Conservation (phyloP, 2,329 filamentous ascomycete species). For the Diaporthe caulivora region DNA sequence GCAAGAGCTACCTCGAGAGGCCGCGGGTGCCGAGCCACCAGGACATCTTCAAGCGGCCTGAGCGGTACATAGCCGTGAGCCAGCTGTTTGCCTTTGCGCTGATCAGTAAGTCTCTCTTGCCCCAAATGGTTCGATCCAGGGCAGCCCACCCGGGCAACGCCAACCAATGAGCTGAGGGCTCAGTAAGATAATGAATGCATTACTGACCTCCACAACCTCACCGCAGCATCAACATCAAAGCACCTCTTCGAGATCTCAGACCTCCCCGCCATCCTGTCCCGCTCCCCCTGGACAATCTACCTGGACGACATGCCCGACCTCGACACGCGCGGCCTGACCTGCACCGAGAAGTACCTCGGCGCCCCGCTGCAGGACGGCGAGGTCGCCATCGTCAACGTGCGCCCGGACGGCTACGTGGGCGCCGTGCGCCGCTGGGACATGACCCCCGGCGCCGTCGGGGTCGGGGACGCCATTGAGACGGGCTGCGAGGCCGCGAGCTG, state of each 20-base stretch:
- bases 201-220: not conserved
- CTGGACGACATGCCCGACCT: slow-evolving; percentile 73
- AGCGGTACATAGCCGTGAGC: slow-evolving; percentile 77
- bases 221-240: slow-evolving; percentile 70
- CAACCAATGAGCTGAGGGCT: not conserved
- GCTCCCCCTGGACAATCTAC: slow-evolving; percentile 80
- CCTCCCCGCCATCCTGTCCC: slow-evolving; percentile 71
- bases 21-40: slow-evolving; percentile 68
- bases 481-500: slow-evolving; percentile 61
- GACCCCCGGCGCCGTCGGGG: slow-evolving; percentile 43
- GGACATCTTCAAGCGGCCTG: slow-evolving; percentile 75
- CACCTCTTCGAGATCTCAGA: slow-evolving; percentile 74
- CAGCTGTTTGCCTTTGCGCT: slow-evolving; percentile 77
- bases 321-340: slow-evolving; percentile 63
- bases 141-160: no score
- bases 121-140: no score
- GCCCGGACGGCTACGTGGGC: slow-evolving; percentile 81
- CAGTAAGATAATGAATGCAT: not conserved
- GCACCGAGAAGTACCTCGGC: slow-evolving; percentile 78
- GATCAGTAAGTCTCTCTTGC: slow-evolving; percentile 67
- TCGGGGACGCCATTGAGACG: slow-evolving; percentile 59
- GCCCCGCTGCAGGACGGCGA: slow-evolving; percentile 63
- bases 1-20: slow-evolving; percentile 71
- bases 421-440: slow-evolving; percentile 67
- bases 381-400: slow-evolving; percentile 75